phyloP scores from a whole-genome alignment of 371 early-diverging fungal genomes.

The Rhizopus arrhizus region DNA sequence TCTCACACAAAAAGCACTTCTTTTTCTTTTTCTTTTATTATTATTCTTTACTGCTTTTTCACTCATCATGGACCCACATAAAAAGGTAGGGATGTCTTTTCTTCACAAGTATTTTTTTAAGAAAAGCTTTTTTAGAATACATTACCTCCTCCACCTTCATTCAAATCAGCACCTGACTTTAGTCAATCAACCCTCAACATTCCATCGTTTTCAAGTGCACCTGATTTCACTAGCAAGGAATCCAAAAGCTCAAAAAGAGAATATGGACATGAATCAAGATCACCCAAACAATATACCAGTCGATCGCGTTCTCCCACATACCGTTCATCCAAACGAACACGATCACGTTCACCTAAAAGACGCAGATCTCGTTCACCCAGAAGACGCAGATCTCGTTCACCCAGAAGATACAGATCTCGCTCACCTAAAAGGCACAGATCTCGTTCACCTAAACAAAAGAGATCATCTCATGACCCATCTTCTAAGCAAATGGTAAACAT shows the following conservation, averaged over 20 bases:
- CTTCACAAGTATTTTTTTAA: not conserved
- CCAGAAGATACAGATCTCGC: constrained; percentile 8
- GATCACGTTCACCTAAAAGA: constrained; percentile 5
- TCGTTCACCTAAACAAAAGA: not conserved
- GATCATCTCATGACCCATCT: constrained; percentile 2
- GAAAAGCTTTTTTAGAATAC: not conserved
- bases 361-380: constrained; percentile 6
- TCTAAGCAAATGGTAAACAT: constrained; percentile 13
- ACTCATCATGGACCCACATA: not conserved
- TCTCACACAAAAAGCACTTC: too few relatives aligned
- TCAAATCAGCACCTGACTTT: constrained; percentile 31
- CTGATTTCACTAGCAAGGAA: constrained; percentile 31
- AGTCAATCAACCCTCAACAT: constrained; percentile 7
- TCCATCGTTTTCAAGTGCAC: constrained; percentile 44
- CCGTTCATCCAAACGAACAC: not conserved
- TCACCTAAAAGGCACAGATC: constrained; percentile 9
- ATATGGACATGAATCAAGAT: not conserved
- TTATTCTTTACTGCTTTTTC: not conserved
- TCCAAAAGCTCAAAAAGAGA: not conserved
- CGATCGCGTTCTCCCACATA: not conserved
- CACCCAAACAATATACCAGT: not conserved
- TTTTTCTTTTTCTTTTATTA: not conserved
- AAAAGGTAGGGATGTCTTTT: not conserved
- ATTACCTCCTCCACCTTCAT: constrained; percentile 28
- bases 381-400: constrained; percentile 9